Evolutionary conservation across 306 rosid genomes (phyloP).

Genomic region (Castanopsis chinensis): DNA sequence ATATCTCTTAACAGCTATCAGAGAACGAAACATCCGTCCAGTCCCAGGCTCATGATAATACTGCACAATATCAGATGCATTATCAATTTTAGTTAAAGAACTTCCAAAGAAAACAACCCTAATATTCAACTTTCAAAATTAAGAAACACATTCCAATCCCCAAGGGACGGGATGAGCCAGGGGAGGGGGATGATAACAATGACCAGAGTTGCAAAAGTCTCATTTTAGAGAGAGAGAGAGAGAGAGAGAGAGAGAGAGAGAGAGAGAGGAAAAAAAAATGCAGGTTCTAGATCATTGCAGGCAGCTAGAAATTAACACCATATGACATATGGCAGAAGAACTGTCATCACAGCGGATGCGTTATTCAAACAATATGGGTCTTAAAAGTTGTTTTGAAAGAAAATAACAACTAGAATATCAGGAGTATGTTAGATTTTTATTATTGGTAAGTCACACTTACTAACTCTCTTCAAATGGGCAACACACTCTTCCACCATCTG

Average conservation of each 20-base stretch:
- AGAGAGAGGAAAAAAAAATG: background rate
- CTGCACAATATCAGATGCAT: constrained; percentile 28
- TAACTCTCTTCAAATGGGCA: no score
- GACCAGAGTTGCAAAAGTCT: background rate
- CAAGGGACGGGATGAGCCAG: background rate
- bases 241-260: background rate
- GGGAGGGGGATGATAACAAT: background rate
- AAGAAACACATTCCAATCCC: background rate
- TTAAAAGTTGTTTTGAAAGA: background rate
- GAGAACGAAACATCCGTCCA: constrained; percentile 52
- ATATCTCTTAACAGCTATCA: constrained; percentile 50
- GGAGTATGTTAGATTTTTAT: background rate
- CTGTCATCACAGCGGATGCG: background rate
- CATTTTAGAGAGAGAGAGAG: background rate
- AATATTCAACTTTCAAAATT: background rate
- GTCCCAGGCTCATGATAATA: constrained; percentile 54
- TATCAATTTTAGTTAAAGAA: background rate
- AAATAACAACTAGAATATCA: background rate
- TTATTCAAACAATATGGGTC: background rate
- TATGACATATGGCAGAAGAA: background rate
- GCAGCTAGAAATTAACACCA: no score
- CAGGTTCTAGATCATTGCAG: background rate
- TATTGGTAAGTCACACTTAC: no score
- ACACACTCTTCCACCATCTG: no score
- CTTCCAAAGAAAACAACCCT: constrained; percentile 3